Evolutionary conservation across 768 basidiomycete genomes (phyloP).

Genomic region (Boletus bicolor): DNA sequence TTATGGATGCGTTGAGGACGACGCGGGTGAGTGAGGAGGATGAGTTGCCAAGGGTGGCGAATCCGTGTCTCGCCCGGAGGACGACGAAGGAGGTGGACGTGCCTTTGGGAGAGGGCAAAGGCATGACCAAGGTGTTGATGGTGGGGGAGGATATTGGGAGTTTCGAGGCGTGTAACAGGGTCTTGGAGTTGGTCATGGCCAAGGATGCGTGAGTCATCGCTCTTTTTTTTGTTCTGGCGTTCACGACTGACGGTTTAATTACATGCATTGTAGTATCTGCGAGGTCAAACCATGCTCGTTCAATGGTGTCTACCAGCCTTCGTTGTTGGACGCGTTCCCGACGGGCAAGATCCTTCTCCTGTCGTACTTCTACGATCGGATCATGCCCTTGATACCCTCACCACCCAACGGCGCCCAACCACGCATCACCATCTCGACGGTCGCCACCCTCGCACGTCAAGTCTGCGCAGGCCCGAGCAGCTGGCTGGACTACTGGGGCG

Average conservation of each 20-base stretch:
- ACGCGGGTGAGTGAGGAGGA: slow-evolving; percentile 3
- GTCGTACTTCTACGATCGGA: slow-evolving; percentile 97
- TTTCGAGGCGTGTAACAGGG: slow-evolving; percentile 80
- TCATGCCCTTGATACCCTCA: slow-evolving; percentile 64
- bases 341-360: slow-evolving; percentile 84
- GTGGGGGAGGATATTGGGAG: slow-evolving; percentile 69
- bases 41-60: slow-evolving; percentile 32
- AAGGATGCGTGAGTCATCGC: slow-evolving; percentile 75
- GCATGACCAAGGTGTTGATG: slow-evolving; percentile 74
- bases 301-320: slow-evolving; percentile 96
- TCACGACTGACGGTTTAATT: neutral
- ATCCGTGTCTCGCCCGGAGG: slow-evolving; percentile 78
- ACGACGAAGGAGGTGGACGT: slow-evolving; percentile 65
- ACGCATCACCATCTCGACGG: slow-evolving; percentile 48
- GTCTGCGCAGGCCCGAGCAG: slow-evolving; percentile 68
- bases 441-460: slow-evolving; percentile 60
- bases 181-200: slow-evolving; percentile 87
- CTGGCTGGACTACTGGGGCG: slow-evolving; percentile 55
- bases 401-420: slow-evolving; percentile 22
- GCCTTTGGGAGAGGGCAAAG: slow-evolving; percentile 38
- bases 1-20: slow-evolving; percentile 55
- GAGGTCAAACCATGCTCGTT: slow-evolving; percentile 94
- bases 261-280: slow-evolving; percentile 56
- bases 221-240: neutral
- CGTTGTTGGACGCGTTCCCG: slow-evolving; percentile 83